Conservation (phyloP, 2,329 filamentous ascomycete species). For the Penicillium oxalicum region DNA sequence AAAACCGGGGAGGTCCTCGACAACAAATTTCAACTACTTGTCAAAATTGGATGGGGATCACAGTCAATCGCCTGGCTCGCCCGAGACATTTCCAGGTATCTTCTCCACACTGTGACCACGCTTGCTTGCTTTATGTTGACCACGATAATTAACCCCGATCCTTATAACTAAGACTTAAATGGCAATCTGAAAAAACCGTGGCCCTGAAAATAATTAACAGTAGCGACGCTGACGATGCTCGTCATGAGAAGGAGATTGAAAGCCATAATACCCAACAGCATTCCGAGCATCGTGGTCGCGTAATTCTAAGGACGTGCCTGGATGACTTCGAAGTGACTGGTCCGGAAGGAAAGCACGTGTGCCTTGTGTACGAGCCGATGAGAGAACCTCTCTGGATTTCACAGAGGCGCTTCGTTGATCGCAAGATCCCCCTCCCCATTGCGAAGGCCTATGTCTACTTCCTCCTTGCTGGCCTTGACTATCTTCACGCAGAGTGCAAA, state of each 20-base stretch:
- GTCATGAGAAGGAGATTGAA: conserved; percentile 1
- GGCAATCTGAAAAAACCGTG: background rate
- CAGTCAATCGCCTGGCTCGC: conserved; percentile 44
- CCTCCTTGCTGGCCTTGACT: conserved; percentile 35
- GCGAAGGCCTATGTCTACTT: conserved; percentile 30
- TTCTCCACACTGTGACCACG: background rate
- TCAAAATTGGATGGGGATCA: conserved; percentile 40
- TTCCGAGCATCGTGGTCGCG: too few relatives aligned
- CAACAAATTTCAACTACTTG: conserved; percentile 33
- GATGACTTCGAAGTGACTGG: background rate
- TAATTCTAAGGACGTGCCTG: background rate
- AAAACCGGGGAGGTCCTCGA: conserved; percentile 35
- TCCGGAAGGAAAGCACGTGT: conserved; percentile 26
- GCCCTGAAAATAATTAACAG: background rate
- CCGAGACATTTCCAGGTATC: conserved; percentile 27
- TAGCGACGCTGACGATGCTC: background rate
- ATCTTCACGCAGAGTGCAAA: too few relatives aligned
- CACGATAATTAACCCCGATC: background rate
- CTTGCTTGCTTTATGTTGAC: background rate
- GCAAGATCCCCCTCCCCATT: conserved; percentile 23
- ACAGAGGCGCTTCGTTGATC: conserved; percentile 21
- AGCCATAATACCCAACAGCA: background rate
- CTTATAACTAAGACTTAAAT: background rate
- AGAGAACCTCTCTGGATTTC: conserved; percentile 32
- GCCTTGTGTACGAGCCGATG: conserved; percentile 33